A percentile compares a stretch with the other conserved stretches of the same genome.
Evolutionary conservation across 805 yeast genomes (phyloP).

Genomic region (Lipomyces yamanashiensis): DNA sequence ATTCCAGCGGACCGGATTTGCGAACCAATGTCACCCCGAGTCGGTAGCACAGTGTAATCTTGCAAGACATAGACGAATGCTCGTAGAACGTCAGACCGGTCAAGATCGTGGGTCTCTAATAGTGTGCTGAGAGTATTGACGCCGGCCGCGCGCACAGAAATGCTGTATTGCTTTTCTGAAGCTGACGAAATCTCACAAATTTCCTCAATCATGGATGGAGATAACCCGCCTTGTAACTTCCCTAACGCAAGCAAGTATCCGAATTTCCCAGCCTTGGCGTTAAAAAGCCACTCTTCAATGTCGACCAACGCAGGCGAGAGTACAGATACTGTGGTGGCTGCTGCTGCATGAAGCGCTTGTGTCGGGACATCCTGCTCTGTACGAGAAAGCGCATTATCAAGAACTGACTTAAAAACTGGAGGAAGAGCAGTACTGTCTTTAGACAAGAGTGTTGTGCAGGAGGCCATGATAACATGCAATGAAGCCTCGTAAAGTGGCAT

Average conservation of each 20-base stretch:
- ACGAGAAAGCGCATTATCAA: slow-evolving; percentile 18
- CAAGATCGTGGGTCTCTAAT: neutral
- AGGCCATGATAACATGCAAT: slow-evolving; percentile 20
- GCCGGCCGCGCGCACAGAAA: slow-evolving; percentile 10
- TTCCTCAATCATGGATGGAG: neutral
- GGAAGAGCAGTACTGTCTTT: slow-evolving; percentile 39
- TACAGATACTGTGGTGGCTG: slow-evolving; percentile 6
- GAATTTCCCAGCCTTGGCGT: slow-evolving; percentile 18
- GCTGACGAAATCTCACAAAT: slow-evolving; percentile 16
- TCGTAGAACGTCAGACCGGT: neutral
- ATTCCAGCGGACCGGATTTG: slow-evolving; percentile 63
- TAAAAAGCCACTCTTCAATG: slow-evolving; percentile 2
- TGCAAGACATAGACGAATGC: slow-evolving; percentile 51
- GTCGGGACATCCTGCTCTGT: slow-evolving; percentile 24
- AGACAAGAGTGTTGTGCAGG: neutral
- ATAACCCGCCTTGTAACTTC: neutral
- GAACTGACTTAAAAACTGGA: slow-evolving; percentile 44
- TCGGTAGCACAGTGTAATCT: slow-evolving; percentile 74
- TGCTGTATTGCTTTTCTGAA: slow-evolving; percentile 4
- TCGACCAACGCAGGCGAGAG: slow-evolving; percentile 7
- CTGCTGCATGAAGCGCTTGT: slow-evolving; percentile 7
- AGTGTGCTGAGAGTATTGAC: slow-evolving; percentile 9
- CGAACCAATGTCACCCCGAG: slow-evolving; percentile 91
- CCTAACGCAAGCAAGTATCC: slow-evolving; percentile 23
- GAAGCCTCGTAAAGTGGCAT: slow-evolving; percentile 23